Base-by-base conservation (phyloP, 2,329 filamentous ascomycete genomes). In the Ascochyta pisi region DNA sequence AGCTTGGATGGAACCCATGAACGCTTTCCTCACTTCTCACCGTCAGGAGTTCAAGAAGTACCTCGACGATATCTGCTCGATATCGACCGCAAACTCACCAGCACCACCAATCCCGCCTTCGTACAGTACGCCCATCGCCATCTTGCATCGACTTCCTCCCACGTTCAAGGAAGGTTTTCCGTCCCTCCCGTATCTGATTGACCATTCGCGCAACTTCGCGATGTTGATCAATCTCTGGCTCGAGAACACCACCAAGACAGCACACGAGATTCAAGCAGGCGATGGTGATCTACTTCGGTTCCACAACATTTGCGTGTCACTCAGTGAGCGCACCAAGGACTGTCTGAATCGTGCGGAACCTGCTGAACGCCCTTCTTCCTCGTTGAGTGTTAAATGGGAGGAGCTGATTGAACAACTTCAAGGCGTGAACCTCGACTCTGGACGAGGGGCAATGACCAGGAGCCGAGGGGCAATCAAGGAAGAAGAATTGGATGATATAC, bases 1-100 rank as follows among this genome's bases (percentile, higher is more conserved):
- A 75, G 87, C 89, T n/a, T 98, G 92, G 92, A 97, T 98, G 93
- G 93, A 96, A 77, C 92, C 92, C 0, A 98, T 98, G 94, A 98
- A 97, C 71, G 85, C 85, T 39, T 97, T 97, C 67, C 79, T 98
- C 42, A 83, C 82, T 8, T 82, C 86, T 1, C 89, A 96, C 68
- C 86, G 92, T 19, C 84, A 89, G 65, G 85, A 90, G 35, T 92
- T 97, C 76, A 96, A 93, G 73, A 84, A 88, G 42, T 97, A 93
- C 66, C 89, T 97, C 57, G 93, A 98, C 71, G 83, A 86, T 27
- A 86, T 97, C 42, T 97, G 94, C 78, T 86, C 89, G 8, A 91
- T 97, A 49, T 88, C 91, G 1, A 85, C 88, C 3, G 89, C 92
- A 42, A 73, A 73, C 5, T 65, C 71, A 27, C 83, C 82, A n/a